A percentile compares a stretch with the other conserved stretches of the same genome.
phyloP scores from a whole-genome alignment of 2,329 filamentous ascomycete species.

The Camptophora hylomeconis region DNA sequence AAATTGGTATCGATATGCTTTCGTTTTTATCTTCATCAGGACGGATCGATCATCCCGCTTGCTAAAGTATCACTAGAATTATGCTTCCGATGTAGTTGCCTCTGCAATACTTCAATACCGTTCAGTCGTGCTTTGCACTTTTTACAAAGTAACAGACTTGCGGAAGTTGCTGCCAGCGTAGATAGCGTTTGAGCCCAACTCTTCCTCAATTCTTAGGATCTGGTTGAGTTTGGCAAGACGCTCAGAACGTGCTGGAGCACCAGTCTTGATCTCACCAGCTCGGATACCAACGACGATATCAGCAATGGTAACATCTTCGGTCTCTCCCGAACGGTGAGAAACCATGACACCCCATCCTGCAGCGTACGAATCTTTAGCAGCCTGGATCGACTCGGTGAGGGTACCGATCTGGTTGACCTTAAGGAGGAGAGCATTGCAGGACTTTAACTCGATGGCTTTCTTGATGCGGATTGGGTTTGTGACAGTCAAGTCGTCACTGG shows the following conservation, averaged over 20 bases:
- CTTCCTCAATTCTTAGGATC: slow-evolving; percentile 98
- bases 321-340: slow-evolving; percentile 97
- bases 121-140: too few species aligned
- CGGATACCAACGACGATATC: slow-evolving; percentile 96
- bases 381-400: slow-evolving; percentile 96
- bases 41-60: too few species aligned
- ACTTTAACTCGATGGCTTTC: slow-evolving; percentile 98
- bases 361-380: slow-evolving; percentile 94
- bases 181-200: slow-evolving; percentile 81
- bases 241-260: slow-evolving; percentile 91
- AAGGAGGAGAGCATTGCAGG: slow-evolving; percentile 92
- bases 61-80: too few species aligned
- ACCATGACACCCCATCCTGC: slow-evolving; percentile 99
- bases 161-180: slow-evolving; percentile 92
- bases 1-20: too few species aligned
- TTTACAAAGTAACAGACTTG: slow-evolving; percentile 75
- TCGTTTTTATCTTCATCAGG: too few species aligned
- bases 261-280: slow-evolving; percentile 96
- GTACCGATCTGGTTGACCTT: slow-evolving; percentile 99
- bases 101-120: too few species aligned
- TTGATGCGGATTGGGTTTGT: slow-evolving; percentile 99
- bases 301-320: slow-evolving; percentile 97
- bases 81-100: too few species aligned
- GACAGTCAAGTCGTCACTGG: slow-evolving; percentile 90
- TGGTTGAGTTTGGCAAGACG: slow-evolving; percentile 99